phyloP scores from a whole-genome alignment of 208 protist species.

The Porcisia hertigi region DNA sequence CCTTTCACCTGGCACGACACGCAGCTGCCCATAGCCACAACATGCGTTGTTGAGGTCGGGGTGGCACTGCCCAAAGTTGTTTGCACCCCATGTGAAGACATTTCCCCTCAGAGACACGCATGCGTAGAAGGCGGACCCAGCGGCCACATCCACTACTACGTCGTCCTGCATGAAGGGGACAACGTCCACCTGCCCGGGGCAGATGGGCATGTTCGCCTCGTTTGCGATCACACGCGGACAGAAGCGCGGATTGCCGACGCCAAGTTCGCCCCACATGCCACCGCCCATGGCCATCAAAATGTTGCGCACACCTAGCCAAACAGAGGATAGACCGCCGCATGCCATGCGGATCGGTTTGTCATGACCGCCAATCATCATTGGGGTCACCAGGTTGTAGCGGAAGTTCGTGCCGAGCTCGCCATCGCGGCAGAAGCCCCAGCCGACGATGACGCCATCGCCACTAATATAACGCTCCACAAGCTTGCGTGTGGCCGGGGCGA shows the following conservation, averaged over 20 bases:
- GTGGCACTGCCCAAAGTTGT: slow-evolving; percentile 79
- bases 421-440: slow-evolving; percentile 71
- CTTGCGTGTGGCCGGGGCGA: slow-evolving; percentile 15
- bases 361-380: slow-evolving; percentile 69
- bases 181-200: slow-evolving; percentile 58
- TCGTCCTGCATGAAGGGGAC: slow-evolving; percentile 36
- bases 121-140: slow-evolving; percentile 64
- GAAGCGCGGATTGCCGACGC: slow-evolving; percentile 61
- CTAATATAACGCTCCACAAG: slow-evolving; percentile 59
- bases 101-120: slow-evolving; percentile 52
- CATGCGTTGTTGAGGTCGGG: slow-evolving; percentile 47
- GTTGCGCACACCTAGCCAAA: slow-evolving; percentile 65
- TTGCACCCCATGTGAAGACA: slow-evolving; percentile 73
- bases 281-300: slow-evolving; percentile 76
- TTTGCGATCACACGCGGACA: slow-evolving; percentile 59
- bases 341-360: slow-evolving; percentile 77
- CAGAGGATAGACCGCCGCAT: slow-evolving; percentile 63
- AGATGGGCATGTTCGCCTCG: slow-evolving; percentile 74
- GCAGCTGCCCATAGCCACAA: slow-evolving; percentile 51
- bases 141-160: slow-evolving; percentile 56
- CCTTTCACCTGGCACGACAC: slow-evolving; percentile 41
- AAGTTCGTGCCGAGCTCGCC: slow-evolving; percentile 70
- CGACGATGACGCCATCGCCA: slow-evolving; percentile 72
- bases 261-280: slow-evolving; percentile 81
- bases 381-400: slow-evolving; percentile 70